These are phyloP conservation scores for Galeopsis tetrahit DNA, from an alignment of 257 asterid species.

Conservation along the genomic window DNA sequence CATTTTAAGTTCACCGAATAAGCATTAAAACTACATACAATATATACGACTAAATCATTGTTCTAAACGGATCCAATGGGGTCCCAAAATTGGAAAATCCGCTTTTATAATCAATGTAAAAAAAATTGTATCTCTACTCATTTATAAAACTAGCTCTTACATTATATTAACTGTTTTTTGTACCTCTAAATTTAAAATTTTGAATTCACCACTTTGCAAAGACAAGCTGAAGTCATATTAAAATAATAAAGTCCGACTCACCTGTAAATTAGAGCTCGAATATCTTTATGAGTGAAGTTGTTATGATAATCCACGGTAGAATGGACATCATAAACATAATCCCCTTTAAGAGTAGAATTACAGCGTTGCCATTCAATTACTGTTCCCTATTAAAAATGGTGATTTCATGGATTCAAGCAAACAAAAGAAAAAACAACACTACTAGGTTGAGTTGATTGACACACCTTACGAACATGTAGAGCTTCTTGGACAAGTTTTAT, in stretches of 20 bases:
- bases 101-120: too few species aligned
- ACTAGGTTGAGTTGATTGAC: background rate
- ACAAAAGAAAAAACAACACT: background rate
- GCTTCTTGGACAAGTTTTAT: conserved; percentile 36
- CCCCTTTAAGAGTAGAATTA: conserved; percentile 15
- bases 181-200: too few species aligned
- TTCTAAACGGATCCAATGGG: too few species aligned
- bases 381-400: conserved; percentile 27
- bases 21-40: background rate
- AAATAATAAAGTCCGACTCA: background rate
- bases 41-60: too few species aligned
- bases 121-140: too few species aligned
- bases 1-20: background rate
- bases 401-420: background rate
- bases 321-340: background rate
- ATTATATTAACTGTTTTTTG: too few species aligned
- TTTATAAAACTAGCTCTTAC: too few species aligned
- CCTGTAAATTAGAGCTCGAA: conserved; percentile 33
- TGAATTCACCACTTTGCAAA: too few species aligned
- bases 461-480: conserved; percentile 14
- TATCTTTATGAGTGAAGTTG: background rate
- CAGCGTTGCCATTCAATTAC: conserved; percentile 38
- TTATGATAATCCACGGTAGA: background rate
- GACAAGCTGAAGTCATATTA: background rate
- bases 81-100: too few species aligned